Conservation (phyloP, 2,329 filamentous ascomycete genomes). For the Teratosphaeria destructans region DNA sequence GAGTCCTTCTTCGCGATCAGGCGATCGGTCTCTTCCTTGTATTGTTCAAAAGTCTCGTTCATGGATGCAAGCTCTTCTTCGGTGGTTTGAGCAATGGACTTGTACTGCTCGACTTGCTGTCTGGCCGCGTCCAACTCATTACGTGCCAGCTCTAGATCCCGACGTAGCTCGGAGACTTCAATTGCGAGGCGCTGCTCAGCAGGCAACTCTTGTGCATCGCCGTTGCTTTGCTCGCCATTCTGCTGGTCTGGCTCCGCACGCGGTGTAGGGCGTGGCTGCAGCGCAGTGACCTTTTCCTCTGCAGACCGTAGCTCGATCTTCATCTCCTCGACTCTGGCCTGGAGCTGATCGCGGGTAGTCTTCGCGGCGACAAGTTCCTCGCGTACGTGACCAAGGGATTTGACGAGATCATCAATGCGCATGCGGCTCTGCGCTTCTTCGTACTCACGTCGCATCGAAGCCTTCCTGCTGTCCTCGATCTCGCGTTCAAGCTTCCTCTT, state of each 20-base stretch:
- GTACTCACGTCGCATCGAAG: slow-evolving; percentile 75
- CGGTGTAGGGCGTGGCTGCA: slow-evolving; percentile 69
- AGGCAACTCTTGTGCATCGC: slow-evolving; percentile 37
- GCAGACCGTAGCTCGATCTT: slow-evolving; percentile 79
- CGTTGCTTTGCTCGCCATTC: slow-evolving; percentile 19
- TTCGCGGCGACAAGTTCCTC: slow-evolving; percentile 81
- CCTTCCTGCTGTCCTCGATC: slow-evolving; percentile 72
- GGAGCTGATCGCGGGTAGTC: slow-evolving; percentile 80
- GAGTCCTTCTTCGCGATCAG: slow-evolving; percentile 66
- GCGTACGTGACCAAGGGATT: slow-evolving; percentile 66
- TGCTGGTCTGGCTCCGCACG: slow-evolving; percentile 30
- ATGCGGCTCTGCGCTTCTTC: slow-evolving; percentile 82
- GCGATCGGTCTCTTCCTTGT: slow-evolving; percentile 73
- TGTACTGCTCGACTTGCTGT: slow-evolving; percentile 76
- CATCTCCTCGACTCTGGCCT: slow-evolving; percentile 78
- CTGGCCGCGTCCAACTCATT: slow-evolving; percentile 73
- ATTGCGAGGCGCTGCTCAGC: slow-evolving; percentile 70
- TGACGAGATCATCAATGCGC: slow-evolving; percentile 81
- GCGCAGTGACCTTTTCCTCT: slow-evolving; percentile 72
- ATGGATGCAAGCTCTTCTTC: slow-evolving; percentile 80
- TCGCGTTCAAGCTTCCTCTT: slow-evolving; percentile 80
- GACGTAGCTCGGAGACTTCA: slow-evolving; percentile 77
- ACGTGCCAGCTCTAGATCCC: slow-evolving; percentile 71
- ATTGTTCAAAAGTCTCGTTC: slow-evolving; percentile 72
- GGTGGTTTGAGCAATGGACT: slow-evolving; percentile 71